Conservation (phyloP, 805 yeast genomes). For the Lachancea fermentati region DNA sequence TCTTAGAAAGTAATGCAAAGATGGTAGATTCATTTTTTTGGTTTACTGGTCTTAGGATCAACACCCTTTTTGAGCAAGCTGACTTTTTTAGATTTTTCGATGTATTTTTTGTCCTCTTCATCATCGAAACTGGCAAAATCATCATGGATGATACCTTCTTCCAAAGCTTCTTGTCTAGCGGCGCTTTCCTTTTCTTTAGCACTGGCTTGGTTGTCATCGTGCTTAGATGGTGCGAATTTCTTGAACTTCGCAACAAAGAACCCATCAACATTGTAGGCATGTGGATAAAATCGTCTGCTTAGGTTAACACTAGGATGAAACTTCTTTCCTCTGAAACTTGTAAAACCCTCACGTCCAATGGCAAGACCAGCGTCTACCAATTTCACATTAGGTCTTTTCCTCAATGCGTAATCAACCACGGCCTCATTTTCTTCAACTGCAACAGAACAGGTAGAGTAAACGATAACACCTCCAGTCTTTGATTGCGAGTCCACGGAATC, state of each 20-base stretch:
- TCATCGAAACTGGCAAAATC: constrained; percentile 83
- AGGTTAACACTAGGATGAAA: constrained; percentile 71
- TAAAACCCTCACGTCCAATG: constrained; percentile 95
- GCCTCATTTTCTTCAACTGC: constrained; percentile 98
- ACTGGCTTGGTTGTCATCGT: constrained; percentile 79
- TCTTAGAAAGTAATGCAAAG: too few species aligned
- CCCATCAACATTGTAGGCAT: constrained; percentile 97
- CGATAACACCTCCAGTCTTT: constrained; percentile 86
- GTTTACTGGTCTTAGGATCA: constrained; percentile 46
- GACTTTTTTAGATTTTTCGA: constrained; percentile 62
- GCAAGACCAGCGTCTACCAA: constrained; percentile 87
- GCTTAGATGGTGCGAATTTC: constrained; percentile 82
- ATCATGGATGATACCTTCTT: constrained; percentile 75
- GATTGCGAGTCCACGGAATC: constrained; percentile 95
- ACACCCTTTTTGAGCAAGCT: constrained; percentile 65
- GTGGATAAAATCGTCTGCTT: constrained; percentile 96
- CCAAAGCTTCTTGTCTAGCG: constrained; percentile 77
- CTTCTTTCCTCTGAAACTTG: constrained; percentile 87
- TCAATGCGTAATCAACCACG: constrained; percentile 94
- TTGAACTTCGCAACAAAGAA: constrained; percentile 95
- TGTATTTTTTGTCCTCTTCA: constrained; percentile 66
- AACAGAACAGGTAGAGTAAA: constrained; percentile 96
- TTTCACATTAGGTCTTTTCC: constrained; percentile 94
- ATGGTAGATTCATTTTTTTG: constrained; percentile 8
- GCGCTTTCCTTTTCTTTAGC: constrained; percentile 77